Evolutionary conservation across 805 yeast genomes (phyloP).

Genomic region (Metschnikowia gelsemii): DNA sequence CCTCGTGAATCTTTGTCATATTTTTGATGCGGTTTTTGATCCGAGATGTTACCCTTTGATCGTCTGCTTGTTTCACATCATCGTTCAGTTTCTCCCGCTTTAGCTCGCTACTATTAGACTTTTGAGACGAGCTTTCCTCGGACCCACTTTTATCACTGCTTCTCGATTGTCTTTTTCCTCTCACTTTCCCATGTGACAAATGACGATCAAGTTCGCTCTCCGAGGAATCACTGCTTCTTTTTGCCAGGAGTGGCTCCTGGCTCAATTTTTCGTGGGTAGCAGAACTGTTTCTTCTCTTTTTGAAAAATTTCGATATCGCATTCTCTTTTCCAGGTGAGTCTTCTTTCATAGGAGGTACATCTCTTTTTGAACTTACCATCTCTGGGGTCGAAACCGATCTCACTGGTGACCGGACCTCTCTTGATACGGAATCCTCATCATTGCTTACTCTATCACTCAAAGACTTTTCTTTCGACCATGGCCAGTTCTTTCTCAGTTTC

Average conservation of each 20-base stretch:
- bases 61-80: conserved; percentile 10
- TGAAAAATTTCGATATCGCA: conserved; percentile 42
- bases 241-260: conserved; percentile 1
- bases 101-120: conserved; percentile 2
- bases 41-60: conserved; percentile 14
- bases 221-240: conserved; percentile 5
- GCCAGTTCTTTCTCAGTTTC: conserved; percentile 41
- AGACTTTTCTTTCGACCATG: conserved; percentile 34
- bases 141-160: conserved; percentile 4
- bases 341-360: conserved; percentile 3
- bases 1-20: conserved; percentile 17
- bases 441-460: neutral
- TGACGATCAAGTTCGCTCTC: conserved; percentile 7
- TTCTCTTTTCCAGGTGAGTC: conserved; percentile 35
- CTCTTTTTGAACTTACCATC: conserved; percentile 15
- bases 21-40: conserved; percentile 20
- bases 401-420: conserved; percentile 17
- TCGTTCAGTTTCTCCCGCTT: conserved; percentile 6
- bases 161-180: conserved; percentile 3
- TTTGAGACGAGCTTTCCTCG: conserved; percentile 3
- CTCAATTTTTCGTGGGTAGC: conserved; percentile 12
- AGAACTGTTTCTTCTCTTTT: conserved; percentile 29
- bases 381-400: conserved; percentile 44
- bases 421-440: neutral
- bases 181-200: conserved; percentile 1